Evolutionary conservation across 2,329 filamentous ascomycete genomes (phyloP).

Genomic region (Hymenoscyphus infarciens): DNA sequence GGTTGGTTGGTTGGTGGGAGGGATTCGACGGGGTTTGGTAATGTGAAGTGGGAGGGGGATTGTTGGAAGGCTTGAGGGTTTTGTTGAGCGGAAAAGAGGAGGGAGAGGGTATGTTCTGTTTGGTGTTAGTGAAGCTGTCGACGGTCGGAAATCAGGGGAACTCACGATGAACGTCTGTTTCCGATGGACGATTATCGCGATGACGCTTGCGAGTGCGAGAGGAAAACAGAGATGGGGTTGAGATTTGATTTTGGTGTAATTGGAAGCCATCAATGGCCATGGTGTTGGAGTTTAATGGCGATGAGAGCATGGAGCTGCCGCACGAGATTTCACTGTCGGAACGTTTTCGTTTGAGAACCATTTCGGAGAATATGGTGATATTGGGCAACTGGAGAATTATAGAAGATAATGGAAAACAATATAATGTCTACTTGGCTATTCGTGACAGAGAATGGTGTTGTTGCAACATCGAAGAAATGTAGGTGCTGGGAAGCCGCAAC

Average conservation of each 20-base stretch:
- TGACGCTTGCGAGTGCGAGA: conserved; percentile 60
- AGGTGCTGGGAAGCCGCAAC: neutral
- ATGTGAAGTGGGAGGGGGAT: conserved; percentile 20
- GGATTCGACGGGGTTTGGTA: conserved; percentile 20
- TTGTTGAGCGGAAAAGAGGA: conserved; percentile 56
- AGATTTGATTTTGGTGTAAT: conserved; percentile 29
- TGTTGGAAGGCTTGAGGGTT: conserved; percentile 28
- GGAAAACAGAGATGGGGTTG: conserved; percentile 44
- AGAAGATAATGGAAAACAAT: neutral
- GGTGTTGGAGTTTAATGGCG: conserved; percentile 35
- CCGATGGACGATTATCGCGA: conserved; percentile 55
- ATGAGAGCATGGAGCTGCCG: conserved; percentile 43
- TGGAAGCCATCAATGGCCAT: conserved; percentile 36
- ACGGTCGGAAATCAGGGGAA: neutral
- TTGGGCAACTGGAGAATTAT: neutral
- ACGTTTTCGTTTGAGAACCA: conserved; percentile 61
- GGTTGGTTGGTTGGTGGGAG: conserved; percentile 18
- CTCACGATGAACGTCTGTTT: conserved; percentile 42
- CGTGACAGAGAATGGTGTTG: neutral
- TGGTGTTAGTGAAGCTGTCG: neutral
- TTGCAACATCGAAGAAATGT: neutral
- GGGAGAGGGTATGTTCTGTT: conserved; percentile 48
- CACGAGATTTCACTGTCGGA: conserved; percentile 55
- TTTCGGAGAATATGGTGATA: conserved; percentile 27
- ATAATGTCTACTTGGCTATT: neutral